Evolutionary conservation across 176 grass and related monocot species (phyloP).

Genomic region (Triticum turgidum): DNA sequence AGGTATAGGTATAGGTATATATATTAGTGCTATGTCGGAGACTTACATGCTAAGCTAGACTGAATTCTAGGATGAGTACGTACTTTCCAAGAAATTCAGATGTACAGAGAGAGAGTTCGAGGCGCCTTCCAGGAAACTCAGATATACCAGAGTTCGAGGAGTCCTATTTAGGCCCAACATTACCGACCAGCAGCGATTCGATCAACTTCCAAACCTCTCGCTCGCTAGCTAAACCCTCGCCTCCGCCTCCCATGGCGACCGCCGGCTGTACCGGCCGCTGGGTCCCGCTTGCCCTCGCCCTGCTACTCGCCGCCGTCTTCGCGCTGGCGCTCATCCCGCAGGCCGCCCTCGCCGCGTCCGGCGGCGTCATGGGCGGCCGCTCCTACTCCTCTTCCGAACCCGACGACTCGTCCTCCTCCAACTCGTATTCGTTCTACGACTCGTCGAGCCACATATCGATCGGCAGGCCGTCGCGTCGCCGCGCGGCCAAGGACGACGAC

Average conservation of each 20-base stretch:
- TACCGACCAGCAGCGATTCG: neutral
- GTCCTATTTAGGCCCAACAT: neutral
- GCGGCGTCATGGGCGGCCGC: conserved; percentile 38
- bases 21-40: no score
- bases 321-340: neutral
- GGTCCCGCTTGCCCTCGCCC: neutral
- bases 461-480: conserved; percentile 8
- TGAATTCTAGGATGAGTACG: no score
- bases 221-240: neutral
- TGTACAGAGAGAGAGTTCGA: neutral
- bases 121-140: neutral
- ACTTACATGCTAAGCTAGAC: neutral
- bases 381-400: conserved; percentile 4
- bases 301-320: conserved; percentile 14
- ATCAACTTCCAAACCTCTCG: neutral
- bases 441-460: conserved; percentile 15
- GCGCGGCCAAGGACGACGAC: neutral
- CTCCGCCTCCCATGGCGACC: conserved; percentile 15
- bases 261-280: neutral
- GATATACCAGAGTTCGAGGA: neutral
- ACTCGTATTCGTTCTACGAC: neutral
- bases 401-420: neutral
- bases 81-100: neutral
- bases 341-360: conserved; percentile 28
- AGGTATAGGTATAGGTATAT: no score